phyloP scores from a whole-genome alignment of 2,329 filamentous ascomycete species.

The Chrysoporthe puriensis region DNA sequence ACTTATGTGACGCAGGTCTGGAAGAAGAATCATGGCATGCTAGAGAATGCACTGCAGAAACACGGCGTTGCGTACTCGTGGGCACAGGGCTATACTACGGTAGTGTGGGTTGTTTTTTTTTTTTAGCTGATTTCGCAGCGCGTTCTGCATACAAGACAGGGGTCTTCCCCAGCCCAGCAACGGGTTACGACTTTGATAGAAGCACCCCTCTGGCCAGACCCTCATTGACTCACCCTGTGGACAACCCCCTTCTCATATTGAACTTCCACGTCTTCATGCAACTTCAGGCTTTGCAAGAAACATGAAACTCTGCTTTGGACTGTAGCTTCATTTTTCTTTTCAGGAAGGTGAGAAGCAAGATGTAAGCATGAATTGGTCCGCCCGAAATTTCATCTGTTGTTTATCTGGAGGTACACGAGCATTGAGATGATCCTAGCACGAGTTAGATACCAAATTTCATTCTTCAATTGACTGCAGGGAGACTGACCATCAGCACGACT shows the following conservation, averaged over 20 bases:
- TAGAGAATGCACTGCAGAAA: background rate
- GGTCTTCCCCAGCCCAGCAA: conserved; percentile 9
- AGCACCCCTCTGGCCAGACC: background rate
- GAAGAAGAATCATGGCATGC: background rate
- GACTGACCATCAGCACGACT: background rate
- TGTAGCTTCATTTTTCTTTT: background rate
- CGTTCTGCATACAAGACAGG: background rate
- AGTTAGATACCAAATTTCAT: background rate
- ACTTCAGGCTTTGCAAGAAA: background rate
- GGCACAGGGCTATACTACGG: background rate
- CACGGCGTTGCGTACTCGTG: too few species aligned
- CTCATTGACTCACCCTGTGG: background rate
- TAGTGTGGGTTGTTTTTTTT: background rate
- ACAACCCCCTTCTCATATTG: background rate
- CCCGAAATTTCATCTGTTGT: background rate
- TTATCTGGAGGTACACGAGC: background rate
- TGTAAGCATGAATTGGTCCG: background rate
- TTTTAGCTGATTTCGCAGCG: background rate
- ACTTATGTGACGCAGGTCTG: background rate
- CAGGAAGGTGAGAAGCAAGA: background rate
- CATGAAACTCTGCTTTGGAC: background rate
- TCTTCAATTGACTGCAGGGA: conserved; percentile 3
- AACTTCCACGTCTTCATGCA: background rate
- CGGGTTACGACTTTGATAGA: background rate
- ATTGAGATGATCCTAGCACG: background rate